Percentiles rank a stretch among this genome's conserved stretches.
These are phyloP conservation scores for Coemansia pectinata DNA, from an alignment of 192 early-diverging fungal genomes.

Conservation along the genomic window DNA sequence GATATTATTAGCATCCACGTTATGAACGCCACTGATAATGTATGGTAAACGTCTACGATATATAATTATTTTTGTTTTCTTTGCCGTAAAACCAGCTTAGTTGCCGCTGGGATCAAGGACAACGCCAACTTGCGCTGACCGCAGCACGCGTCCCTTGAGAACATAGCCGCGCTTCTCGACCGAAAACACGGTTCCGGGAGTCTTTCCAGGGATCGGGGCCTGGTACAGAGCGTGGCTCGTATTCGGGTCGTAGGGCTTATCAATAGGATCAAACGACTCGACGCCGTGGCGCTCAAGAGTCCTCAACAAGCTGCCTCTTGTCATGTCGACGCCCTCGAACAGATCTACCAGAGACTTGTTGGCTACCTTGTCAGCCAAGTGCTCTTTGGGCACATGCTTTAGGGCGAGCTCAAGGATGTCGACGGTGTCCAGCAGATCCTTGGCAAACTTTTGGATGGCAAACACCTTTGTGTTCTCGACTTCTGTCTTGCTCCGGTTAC, in stretches of 20 bases:
- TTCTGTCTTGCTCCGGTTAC: conserved; percentile 85
- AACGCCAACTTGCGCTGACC: conserved; percentile 96
- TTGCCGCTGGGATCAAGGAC: conserved; percentile 62
- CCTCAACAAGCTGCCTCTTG: conserved; percentile 79
- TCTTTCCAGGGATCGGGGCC: conserved; percentile 84
- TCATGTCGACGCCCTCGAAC: conserved; percentile 88
- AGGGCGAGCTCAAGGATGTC: conserved; percentile 92
- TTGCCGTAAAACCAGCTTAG: conserved; percentile 5
- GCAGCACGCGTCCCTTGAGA: conserved; percentile 86
- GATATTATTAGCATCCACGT: too few species aligned
- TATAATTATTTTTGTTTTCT: neutral
- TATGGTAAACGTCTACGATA: neutral
- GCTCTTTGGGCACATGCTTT: conserved; percentile 77
- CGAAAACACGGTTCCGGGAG: conserved; percentile 80
- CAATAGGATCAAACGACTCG: conserved; percentile 78
- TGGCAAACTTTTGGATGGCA: conserved; percentile 98
- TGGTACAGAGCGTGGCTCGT: conserved; percentile 95
- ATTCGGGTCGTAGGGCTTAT: conserved; percentile 93
- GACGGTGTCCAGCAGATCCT: conserved; percentile 88
- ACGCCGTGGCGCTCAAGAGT: conserved; percentile 86
- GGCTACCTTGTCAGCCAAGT: conserved; percentile 54
- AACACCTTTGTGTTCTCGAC: conserved; percentile 76
- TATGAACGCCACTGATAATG: neutral
- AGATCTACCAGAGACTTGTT: conserved; percentile 74
- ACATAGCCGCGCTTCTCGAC: conserved; percentile 95